Evolutionary conservation across 495 filamentous ascomycete genomes (phyloP).

Genomic region (Hypoxylon crocopeplum): DNA sequence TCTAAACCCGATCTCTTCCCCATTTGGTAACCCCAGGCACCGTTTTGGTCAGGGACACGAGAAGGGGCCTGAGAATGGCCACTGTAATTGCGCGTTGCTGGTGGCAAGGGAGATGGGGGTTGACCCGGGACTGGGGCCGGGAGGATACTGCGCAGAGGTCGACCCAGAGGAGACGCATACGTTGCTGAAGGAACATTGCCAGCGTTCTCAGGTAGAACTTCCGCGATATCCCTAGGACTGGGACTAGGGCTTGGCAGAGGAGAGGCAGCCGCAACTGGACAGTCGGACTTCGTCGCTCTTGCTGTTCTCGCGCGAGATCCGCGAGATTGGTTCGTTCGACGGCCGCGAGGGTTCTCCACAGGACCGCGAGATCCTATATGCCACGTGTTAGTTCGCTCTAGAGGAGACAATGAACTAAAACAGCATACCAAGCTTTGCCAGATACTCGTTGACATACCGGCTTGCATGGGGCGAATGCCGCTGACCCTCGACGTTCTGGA

Average conservation of each 20-base stretch:
- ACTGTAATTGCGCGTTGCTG: neutral
- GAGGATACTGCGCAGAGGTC: no score
- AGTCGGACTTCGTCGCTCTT: no score
- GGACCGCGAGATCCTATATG: conserved; percentile 6
- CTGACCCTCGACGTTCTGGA: conserved; percentile 45
- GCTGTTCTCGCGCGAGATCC: no score
- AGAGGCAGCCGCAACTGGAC: no score
- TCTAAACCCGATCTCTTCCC: neutral
- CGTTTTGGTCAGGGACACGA: neutral
- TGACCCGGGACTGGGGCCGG: no score
- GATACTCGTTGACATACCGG: conserved; percentile 37
- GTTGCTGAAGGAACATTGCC: no score
- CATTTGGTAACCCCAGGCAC: conserved; percentile 1
- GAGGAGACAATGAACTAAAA: neutral
- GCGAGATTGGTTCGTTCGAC: neutral
- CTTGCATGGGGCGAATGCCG: conserved; percentile 43
- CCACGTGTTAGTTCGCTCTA: conserved; percentile 3
- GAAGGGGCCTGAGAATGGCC: neutral
- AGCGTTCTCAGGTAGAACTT: no score
- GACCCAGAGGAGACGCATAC: no score
- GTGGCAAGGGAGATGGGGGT: neutral
- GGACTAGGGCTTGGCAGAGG: neutral
- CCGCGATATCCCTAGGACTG: no score
- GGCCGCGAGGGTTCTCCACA: neutral
- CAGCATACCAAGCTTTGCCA: conserved; percentile 28